Conservation (phyloP, 441 rosid genomes). For the Dalechampia spathulata region DNA sequence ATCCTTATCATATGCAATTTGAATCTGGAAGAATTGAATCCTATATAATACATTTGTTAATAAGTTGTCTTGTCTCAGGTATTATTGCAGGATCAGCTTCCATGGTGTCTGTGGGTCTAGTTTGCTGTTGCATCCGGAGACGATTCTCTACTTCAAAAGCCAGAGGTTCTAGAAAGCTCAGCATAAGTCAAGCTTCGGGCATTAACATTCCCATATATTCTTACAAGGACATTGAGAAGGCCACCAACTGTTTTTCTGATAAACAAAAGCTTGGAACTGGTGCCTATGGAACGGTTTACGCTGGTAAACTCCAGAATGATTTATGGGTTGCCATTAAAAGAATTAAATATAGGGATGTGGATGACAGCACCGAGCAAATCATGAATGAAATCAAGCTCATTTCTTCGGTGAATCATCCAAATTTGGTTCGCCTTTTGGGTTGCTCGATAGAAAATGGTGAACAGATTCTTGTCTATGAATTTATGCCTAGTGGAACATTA, state of each 20-base stretch:
- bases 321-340: constrained; percentile 82
- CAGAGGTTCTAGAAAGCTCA: constrained; percentile 31
- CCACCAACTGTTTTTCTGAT: constrained; percentile 60
- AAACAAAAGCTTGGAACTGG: constrained; percentile 84
- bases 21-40: neutral
- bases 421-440: constrained; percentile 75
- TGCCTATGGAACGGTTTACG: constrained; percentile 84
- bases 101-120: constrained; percentile 31
- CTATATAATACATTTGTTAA: neutral
- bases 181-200: constrained; percentile 45
- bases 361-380: constrained; percentile 58
- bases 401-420: constrained; percentile 80
- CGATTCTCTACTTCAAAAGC: constrained; percentile 25
- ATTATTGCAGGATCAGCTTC: constrained; percentile 35
- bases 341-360: constrained; percentile 49
- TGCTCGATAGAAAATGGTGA: constrained; percentile 79
- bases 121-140: constrained; percentile 30
- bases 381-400: constrained; percentile 86
- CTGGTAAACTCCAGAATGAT: constrained; percentile 56
- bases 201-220: constrained; percentile 57
- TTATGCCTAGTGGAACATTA: constrained; percentile 90
- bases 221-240: constrained; percentile 71
- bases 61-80: constrained; percentile 27
- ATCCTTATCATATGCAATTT: neutral
- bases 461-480: constrained; percentile 81